phyloP scores from a whole-genome alignment of 441 rosid genomes.

The Rhodomyrtus psidioides region DNA sequence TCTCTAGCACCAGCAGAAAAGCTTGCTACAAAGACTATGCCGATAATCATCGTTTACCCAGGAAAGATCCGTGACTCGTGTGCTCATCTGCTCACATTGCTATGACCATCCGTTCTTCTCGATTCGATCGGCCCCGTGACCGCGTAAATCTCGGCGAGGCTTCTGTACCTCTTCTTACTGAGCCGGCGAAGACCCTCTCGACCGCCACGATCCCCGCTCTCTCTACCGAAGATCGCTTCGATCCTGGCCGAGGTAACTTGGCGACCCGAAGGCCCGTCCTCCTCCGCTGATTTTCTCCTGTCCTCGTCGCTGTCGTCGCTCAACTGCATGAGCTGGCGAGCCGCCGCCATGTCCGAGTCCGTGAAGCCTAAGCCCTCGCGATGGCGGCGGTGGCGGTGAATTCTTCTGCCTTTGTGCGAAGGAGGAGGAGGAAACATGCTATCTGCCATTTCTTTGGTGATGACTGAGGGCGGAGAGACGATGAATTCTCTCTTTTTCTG shows the following conservation, averaged over 20 bases:
- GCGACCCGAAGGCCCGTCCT: neutral
- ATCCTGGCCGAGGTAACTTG: neutral
- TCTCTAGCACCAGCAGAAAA: neutral
- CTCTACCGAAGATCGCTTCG: neutral
- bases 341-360: constrained; percentile 34
- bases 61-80: neutral
- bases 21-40: neutral
- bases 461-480: neutral
- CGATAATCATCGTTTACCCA: neutral
- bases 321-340: constrained; percentile 37
- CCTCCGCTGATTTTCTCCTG: neutral
- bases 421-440: neutral
- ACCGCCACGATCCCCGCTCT: neutral
- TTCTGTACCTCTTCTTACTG: neutral
- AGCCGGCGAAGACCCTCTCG: neutral
- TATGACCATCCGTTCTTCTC: neutral
- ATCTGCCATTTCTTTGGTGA: neutral
- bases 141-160: neutral
- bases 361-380: constrained; percentile 1
- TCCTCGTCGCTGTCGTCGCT: constrained; percentile 68
- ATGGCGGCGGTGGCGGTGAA: neutral
- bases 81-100: neutral
- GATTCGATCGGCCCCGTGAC: neutral
- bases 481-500: neutral
- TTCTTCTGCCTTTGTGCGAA: neutral